Evolutionary conservation across 352 stramenopile species (phyloP), one percentile per base, ranked within the genome.

Genomic region (Globisporangium recalcitrans): DNA sequence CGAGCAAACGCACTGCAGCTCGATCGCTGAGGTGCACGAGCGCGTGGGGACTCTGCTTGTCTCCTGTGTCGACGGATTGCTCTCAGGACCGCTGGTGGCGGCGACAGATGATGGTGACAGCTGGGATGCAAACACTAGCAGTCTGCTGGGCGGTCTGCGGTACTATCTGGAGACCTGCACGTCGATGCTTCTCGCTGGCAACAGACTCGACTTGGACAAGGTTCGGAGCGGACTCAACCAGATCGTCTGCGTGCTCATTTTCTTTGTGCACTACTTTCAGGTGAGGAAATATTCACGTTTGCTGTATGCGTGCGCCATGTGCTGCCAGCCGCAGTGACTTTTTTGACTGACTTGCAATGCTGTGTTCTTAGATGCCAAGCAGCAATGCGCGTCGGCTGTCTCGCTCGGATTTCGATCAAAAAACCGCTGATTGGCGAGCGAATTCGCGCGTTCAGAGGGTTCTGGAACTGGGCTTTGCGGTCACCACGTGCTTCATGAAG

Each of bases 161-260:
- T 62, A 32, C 34, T 62, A 58, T 31, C 21, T 67, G 54, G 47
- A 32, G 22, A 52, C 46, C 1, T 48, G 46, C 47, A 52, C 54
- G 26, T 42, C 46, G n/a, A 22, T 42, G 34, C 54, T 67, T 22
- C 52, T 67, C 24, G 34, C 53, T 27, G 31, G 62, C 4, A 38
- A 38, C 26, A 10, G 10, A 32, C 34, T 63, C 13, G 63, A 49
- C 22, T 29, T 64, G 36, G n/a, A 5, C 2, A 36, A 55, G 9
- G 11, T 65, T 44, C 26, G 62, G n/a, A 44, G 16, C 0, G 36
- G 34, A 16, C 56, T 85, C 22, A 61, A 69, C 10, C 74, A 71
- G 21, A 52, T 64, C 29, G 40, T 75, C 1, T 70, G 69, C 51
- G 58, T 85, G 29, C 54, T 62, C 24, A 68, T 85, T 6, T 73